Evolutionary conservation across 2,329 filamentous ascomycete genomes (phyloP), one percentile per base, ranked within the genome.

Genomic region (Pochonia chlamydosporia): DNA sequence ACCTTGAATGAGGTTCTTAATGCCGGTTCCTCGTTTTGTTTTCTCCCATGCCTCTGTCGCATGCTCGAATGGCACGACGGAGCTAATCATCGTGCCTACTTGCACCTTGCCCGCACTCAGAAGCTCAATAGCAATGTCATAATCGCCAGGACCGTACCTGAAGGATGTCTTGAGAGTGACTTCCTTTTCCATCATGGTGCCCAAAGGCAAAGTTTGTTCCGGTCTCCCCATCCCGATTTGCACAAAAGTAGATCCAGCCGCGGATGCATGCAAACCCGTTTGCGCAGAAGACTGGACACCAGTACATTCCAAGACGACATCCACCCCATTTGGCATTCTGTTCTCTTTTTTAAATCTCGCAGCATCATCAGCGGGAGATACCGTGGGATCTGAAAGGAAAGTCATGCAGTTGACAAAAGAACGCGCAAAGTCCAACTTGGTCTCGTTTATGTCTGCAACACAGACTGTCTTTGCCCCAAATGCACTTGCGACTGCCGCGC

Each of bases 211-310:
- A 0, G 72, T 78, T 54, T 80, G 75, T 21, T 78, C 66, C 1
- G 78, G 76, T n/a, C 68, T 73, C 28, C 78, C 78, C 76, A 82
- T 80, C 33, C 78, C 78, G 25, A 81, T 73, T 10, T 81, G 66
- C 53, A 81, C 64, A 40, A 80, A 64, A 44, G 69, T 70, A 8
- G 76, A 76, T n/a, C 76, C 77, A 1, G 75, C 65, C 45, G 66
- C 64, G n/a, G 72, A 69, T 5, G 50, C 47, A 44, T 53, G 45
- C 3, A 57, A 28, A 4, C 47, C 51, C n/a, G 45, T 44, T 25
- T 56, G 53, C 11, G 49, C 28, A 28, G 53, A 55, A 2, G 49
- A 36, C 28, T 58, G 48, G 9, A 53, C 51, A 9, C 55, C 55
- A 2, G 54, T 55, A 26, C 52, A 54, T 43, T 57, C 54, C 2